Base-by-base conservation (phyloP, 2,329 filamentous ascomycete species). In the Fusarium chlamydosporum region DNA sequence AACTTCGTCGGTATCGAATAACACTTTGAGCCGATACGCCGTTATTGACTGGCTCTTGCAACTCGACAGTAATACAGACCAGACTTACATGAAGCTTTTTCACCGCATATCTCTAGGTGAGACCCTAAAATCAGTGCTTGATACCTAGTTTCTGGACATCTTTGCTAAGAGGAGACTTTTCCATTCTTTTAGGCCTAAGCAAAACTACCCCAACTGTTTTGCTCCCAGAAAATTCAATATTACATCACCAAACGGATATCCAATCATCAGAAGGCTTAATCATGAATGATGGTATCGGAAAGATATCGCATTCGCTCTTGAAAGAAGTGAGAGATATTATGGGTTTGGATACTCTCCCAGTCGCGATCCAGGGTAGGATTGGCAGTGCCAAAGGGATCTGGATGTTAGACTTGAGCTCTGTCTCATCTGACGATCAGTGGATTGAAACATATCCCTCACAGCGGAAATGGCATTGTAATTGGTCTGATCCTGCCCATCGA, bases 251-350 rank as follows among this genome's bases (percentile, higher is more conserved):
- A 15, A 6, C 11, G 15, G 38, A 53, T 7, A 20, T 38, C 4
- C 6, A 18, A 40, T 56, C 42, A 11, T 4, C 26, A 3, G 33
- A n/a, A 6, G 52, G 42, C 6, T 26, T 15, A 2, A 9, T 8
- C 7, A 47, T 56, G 52, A 56, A 56, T 12, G 52, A 56, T 15
- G 42, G 52, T 6, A 56, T 56, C 10, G 42, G 42, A 40, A 56
- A 27, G n/a, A 13, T 56, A 11, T 47, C 52, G 31, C 15, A 16
- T 10, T 15, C 18, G 16, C 33, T 47, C 16, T 11, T 56, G 34
- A 46, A 13, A 6, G 20, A 56, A 34, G 52, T 56, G 13, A 42
- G 18, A 9, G 8, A 56, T 47, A 11, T 9, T 6, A 18, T 56
- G n/a, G 26, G 29, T 2, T 33, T 56, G 8, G 52, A 40, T 15